Conservation (phyloP, 2,329 filamentous ascomycete genomes). For the Macrophomina phaseolina region DNA sequence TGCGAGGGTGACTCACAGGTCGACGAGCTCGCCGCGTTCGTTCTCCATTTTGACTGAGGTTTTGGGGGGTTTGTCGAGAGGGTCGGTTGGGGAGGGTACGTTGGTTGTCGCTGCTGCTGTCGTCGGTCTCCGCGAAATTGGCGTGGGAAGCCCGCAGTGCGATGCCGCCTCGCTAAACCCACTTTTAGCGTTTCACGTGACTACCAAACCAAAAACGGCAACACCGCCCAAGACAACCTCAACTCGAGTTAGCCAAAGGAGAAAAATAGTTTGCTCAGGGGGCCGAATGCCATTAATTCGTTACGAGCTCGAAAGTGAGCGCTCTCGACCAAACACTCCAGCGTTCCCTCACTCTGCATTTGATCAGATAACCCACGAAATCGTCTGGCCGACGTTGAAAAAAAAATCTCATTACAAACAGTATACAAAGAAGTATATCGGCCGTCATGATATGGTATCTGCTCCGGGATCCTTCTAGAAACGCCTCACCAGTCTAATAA, state of each 20-base stretch:
- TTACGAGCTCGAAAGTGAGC: too few species aligned
- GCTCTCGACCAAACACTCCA: too few species aligned
- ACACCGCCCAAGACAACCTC: not conserved
- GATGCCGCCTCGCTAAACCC: conserved; percentile 24
- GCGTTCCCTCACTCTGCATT: too few species aligned
- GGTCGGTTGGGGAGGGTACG: conserved; percentile 23
- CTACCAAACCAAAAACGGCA: not conserved
- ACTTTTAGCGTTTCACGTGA: conserved; percentile 22
- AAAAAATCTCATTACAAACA: not conserved
- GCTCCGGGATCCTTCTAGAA: not conserved
- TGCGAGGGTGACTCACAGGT: conserved; percentile 70
- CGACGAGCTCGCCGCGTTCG: conserved; percentile 99
- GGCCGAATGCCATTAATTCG: too few species aligned
- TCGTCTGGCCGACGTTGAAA: not conserved
- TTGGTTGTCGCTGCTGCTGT: conserved; percentile 26
- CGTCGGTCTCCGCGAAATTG: conserved; percentile 27
- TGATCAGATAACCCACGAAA: too few species aligned
- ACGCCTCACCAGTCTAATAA: conserved; percentile 12
- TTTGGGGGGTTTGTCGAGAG: conserved; percentile 8
- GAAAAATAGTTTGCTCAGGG: too few species aligned
- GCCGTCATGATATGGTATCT: conserved; percentile 20
- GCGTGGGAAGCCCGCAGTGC: conserved; percentile 16
- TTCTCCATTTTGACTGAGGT: conserved; percentile 84
- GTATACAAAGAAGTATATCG: not conserved
- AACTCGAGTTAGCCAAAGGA: too few species aligned